phyloP scores from a whole-genome alignment of 2,329 filamentous ascomycete genomes.

The Xylariaceae sp. region DNA sequence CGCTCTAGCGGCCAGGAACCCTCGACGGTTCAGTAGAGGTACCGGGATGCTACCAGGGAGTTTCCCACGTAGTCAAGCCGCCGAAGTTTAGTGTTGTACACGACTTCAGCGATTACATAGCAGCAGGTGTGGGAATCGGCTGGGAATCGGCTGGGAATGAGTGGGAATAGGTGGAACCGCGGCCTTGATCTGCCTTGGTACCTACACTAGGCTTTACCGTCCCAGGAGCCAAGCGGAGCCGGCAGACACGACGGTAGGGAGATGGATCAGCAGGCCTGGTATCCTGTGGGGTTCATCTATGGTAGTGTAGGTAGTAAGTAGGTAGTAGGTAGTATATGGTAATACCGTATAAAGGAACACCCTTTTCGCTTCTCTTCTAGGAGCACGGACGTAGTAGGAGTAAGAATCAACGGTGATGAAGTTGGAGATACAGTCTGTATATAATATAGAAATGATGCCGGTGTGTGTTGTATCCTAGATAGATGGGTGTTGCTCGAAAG shows the following conservation, averaged over 20 bases:
- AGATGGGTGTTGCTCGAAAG: background rate
- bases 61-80: slow-evolving; percentile 35
- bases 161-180: slow-evolving; percentile 37
- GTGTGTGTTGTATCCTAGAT: slow-evolving; percentile 14
- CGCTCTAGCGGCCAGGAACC: slow-evolving; percentile 31
- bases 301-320: background rate
- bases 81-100: slow-evolving; percentile 36
- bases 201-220: background rate
- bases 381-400: slow-evolving; percentile 23
- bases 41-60: slow-evolving; percentile 35
- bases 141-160: no score
- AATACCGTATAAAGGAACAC: no score
- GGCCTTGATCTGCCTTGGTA: slow-evolving; percentile 25
- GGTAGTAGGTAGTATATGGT: no score
- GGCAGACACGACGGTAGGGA: slow-evolving; percentile 46
- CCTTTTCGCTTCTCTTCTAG: slow-evolving; percentile 27
- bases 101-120: slow-evolving; percentile 34
- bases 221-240: slow-evolving; percentile 24
- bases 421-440: slow-evolving; percentile 13
- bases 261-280: slow-evolving; percentile 50
- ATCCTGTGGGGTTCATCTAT: slow-evolving; percentile 35
- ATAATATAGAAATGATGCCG: slow-evolving; percentile 21
- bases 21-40: slow-evolving; percentile 31
- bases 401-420: slow-evolving; percentile 37
- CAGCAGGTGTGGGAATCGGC: no score